Percentiles rank a stretch among this genome's conserved stretches.
Conservation (phyloP, 345 rosid genomes). For the Citrus unshiu region DNA sequence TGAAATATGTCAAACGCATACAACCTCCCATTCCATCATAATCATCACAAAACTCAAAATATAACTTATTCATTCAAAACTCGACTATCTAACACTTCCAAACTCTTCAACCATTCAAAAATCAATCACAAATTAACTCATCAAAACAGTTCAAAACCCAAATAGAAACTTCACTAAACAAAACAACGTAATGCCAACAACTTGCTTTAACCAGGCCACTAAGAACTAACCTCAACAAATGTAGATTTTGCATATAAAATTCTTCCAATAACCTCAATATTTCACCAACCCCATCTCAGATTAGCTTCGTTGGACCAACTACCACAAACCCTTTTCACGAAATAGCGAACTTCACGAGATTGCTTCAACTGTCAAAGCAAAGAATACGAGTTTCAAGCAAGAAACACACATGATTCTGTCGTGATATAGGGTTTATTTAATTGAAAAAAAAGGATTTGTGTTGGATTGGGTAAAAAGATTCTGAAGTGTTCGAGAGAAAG, state of each 20-base stretch:
- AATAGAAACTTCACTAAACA: neutral
- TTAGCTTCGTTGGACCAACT: neutral
- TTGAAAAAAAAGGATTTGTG: neutral
- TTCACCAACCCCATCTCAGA: conserved; percentile 18
- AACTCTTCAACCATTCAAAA: neutral
- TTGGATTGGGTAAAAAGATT: neutral
- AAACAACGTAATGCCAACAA: neutral
- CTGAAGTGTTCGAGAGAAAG: neutral
- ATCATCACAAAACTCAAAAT: neutral
- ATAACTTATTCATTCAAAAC: neutral
- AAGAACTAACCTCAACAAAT: conserved; percentile 13
- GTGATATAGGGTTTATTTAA: conserved; percentile 8
- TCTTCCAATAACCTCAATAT: conserved; percentile 9
- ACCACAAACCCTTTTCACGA: conserved; percentile 11
- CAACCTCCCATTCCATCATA: neutral
- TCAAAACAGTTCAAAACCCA: neutral
- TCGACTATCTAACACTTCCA: neutral
- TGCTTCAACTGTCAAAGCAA: neutral
- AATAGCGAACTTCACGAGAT: conserved; percentile 15
- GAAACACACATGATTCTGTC: conserved; percentile 18
- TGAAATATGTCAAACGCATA: neutral
- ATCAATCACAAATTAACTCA: neutral
- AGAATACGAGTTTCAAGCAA: neutral
- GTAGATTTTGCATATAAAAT: neutral
- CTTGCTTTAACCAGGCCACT: conserved; percentile 1